Percentiles rank a stretch among this genome's conserved stretches.
Conservation (phyloP, 2,329 filamentous ascomycete species). For the Fusarium brachygibbosum region DNA sequence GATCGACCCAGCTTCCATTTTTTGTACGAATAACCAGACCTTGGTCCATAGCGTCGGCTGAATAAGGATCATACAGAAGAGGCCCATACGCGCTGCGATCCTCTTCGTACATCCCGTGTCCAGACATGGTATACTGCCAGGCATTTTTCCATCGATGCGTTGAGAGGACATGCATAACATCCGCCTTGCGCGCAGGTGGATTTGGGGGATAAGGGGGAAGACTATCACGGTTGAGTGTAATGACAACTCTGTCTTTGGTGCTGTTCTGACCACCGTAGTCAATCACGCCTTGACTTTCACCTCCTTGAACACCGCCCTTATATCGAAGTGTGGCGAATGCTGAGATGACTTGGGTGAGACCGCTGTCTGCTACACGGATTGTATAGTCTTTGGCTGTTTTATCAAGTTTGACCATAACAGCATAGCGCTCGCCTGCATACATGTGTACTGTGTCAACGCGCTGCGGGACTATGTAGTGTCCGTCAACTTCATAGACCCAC, state of each 20-base stretch:
- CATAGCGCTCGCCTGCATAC: conserved; percentile 12
- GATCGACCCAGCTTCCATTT: conserved; percentile 14
- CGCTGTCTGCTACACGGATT: conserved; percentile 5
- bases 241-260: not conserved
- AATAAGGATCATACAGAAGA: conserved; percentile 3
- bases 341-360: conserved; percentile 15
- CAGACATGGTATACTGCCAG: conserved; percentile 15
- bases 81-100: conserved; percentile 7
- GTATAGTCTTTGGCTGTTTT: conserved; percentile 9
- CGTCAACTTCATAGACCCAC: conserved; percentile 17
- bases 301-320: not conserved
- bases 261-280: conserved; percentile 13
- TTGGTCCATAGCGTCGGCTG: conserved; percentile 1
- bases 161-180: conserved; percentile 11
- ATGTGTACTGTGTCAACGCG: conserved; percentile 10
- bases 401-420: conserved; percentile 8
- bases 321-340: conserved; percentile 12
- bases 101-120: conserved; percentile 3
- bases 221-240: conserved; percentile 7
- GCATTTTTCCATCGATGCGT: conserved; percentile 8
- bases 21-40: conserved; percentile 7
- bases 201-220: conserved; percentile 12
- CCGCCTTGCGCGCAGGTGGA: conserved; percentile 7
- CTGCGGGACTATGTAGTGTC: conserved; percentile 12
- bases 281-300: conserved; percentile 1